Percentiles rank a stretch among this genome's conserved stretches.
Evolutionary conservation across 2,329 filamentous ascomycete species (phyloP).

Genomic region (Leptographium lundbergii): DNA sequence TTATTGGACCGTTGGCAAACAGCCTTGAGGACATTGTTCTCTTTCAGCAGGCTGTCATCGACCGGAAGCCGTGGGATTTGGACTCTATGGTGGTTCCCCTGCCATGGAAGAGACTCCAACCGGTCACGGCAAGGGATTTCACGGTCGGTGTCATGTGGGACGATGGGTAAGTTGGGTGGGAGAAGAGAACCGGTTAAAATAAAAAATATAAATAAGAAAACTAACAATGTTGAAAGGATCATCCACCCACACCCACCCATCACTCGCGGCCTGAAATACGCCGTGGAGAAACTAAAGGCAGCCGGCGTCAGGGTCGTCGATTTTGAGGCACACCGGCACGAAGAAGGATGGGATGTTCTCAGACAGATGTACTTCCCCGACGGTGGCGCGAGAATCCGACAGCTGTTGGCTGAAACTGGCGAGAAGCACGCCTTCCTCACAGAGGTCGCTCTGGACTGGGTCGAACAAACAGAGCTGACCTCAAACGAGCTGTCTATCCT

Average conservation of each 20-base stretch:
- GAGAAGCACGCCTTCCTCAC: neutral
- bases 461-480: neutral
- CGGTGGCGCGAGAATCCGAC: neutral
- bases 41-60: constrained; percentile 38
- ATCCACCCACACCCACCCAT: neutral
- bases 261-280: neutral
- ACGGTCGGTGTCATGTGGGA: neutral
- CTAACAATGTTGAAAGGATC: neutral
- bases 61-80: constrained; percentile 47
- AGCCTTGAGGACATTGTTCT: constrained; percentile 41
- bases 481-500: neutral
- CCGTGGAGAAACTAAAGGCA: neutral
- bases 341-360: neutral
- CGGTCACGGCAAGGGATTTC: neutral
- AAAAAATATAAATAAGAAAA: neutral
- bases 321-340: neutral
- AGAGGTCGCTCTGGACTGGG: neutral
- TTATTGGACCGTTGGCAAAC: constrained; percentile 50
- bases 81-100: constrained; percentile 56
- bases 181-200: too few species aligned
- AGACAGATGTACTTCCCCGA: neutral
- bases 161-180: neutral
- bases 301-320: neutral
- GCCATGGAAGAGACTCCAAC: constrained; percentile 27
- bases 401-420: neutral